A percentile compares a stretch with the other conserved stretches of the same genome.
Evolutionary conservation across 371 early-diverging fungal species (phyloP).

Genomic region (Apophysomyces variabilis): DNA sequence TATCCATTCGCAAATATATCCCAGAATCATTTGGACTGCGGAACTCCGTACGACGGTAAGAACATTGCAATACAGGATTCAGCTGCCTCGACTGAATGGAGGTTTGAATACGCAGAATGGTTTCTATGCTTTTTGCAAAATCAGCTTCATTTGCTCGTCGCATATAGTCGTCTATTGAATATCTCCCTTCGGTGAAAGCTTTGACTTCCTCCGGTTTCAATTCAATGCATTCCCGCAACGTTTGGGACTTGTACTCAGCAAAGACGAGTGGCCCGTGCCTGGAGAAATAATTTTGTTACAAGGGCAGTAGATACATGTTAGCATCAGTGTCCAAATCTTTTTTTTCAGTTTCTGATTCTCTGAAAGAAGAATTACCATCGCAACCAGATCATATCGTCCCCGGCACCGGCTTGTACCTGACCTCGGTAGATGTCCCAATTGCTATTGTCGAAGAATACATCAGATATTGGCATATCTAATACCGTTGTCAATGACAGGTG

Average conservation of each 20-base stretch:
- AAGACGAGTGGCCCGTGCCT: conserved; percentile 69
- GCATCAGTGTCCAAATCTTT: too few species aligned
- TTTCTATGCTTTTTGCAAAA: conserved; percentile 73
- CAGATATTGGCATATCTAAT: conserved; percentile 70
- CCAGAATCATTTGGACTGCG: conserved; percentile 92
- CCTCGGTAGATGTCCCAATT: conserved; percentile 83
- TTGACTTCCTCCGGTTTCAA: conserved; percentile 89
- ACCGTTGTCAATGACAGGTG: conserved; percentile 59
- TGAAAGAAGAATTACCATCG: conserved; percentile 91
- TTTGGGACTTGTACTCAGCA: conserved; percentile 98
- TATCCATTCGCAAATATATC: conserved; percentile 93
- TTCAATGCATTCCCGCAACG: conserved; percentile 92
- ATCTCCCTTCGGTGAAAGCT: conserved; percentile 61
- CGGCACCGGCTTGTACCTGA: conserved; percentile 85
- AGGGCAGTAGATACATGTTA: too few species aligned
- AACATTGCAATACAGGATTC: conserved; percentile 81
- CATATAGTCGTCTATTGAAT: conserved; percentile 22
- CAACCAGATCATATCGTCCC: conserved; percentile 84
- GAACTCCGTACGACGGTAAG: conserved; percentile 96
- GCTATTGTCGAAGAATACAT: conserved; percentile 91
- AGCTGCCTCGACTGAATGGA: conserved; percentile 70
- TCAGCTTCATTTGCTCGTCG: conserved; percentile 62
- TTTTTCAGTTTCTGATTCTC: too few species aligned
- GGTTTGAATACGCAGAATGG: conserved; percentile 69
- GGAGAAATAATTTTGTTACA: neutral